phyloP scores from a whole-genome alignment of 306 rosid species.

The Castanopsis chinensis region DNA sequence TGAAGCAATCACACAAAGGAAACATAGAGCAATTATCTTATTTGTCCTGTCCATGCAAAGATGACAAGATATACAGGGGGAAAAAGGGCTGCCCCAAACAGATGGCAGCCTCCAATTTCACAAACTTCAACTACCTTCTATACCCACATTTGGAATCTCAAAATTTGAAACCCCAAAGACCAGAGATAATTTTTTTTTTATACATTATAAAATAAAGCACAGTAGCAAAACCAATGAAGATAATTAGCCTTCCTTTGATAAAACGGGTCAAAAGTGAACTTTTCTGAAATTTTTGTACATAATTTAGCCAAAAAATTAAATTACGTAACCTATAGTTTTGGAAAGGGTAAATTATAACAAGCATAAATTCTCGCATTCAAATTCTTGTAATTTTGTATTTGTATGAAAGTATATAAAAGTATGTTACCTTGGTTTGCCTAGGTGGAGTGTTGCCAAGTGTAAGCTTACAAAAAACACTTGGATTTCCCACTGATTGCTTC shows the following conservation, averaged over 20 bases:
- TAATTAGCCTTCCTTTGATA: not conserved
- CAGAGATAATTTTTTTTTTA: not conserved
- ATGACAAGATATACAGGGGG: too few relatives aligned
- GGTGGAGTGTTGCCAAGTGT: slow-evolving; percentile 90
- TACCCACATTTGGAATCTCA: not conserved
- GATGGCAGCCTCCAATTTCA: too few relatives aligned
- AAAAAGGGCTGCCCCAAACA: too few relatives aligned
- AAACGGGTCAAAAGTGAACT: not conserved
- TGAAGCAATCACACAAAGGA: not conserved
- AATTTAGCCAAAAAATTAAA: not conserved
- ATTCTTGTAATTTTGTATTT: not conserved
- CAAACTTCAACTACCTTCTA: not conserved
- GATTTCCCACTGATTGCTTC: slow-evolving; percentile 98
- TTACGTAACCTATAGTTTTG: not conserved
- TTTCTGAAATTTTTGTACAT: not conserved
- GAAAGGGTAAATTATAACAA: not conserved
- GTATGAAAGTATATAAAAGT: not conserved
- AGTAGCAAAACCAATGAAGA: not conserved
- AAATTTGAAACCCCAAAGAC: not conserved
- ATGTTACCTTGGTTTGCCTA: slow-evolving; percentile 76
- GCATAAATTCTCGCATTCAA: not conserved
- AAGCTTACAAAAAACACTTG: slow-evolving; percentile 91
- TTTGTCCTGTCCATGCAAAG: not conserved
- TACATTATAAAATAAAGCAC: not conserved
- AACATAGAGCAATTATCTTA: not conserved